Evolutionary conservation across 176 grass and related monocot species (phyloP), one percentile per base, ranked within the genome.

Genomic region (Raddia guianensis): DNA sequence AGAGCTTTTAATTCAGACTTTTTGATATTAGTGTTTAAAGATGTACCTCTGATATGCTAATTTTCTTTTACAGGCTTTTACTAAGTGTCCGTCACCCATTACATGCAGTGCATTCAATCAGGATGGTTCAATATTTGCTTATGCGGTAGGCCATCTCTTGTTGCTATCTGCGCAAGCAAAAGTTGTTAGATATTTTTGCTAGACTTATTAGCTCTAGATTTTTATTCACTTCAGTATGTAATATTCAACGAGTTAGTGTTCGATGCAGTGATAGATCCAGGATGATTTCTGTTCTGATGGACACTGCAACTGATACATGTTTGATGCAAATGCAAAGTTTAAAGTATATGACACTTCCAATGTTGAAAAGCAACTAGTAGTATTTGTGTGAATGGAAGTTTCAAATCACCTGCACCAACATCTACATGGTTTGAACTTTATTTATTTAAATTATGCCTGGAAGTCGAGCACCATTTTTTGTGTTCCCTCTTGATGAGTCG

Each of bases 81-180:
- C 37, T 21, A 97, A 89, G 87, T 94, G 95, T 52, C 87, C 89
- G 54, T 67, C 72, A 83, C 90, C 95, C 77, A 91, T 97, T 63
- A 91, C 95, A 21, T 97, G 91, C 91, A 90, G 91, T 78, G 67
- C 91, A 67, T 97, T 94, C 87, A 97, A 94, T 87, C 87, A 91
- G 63, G 95, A 97, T 71, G 95, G 95, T 47, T 94, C 95, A 76
- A 92, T 97, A 77, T 94, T 74, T 90, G 95, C 95, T 48, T 97
- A 97, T 83, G 90, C 91, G 27, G 95, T 97, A 77, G 55, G 92
- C 80, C 37, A n/a, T 80, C 42, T 76, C 7, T 71, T 84, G 61
- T 72, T 89, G 34, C 21, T 61, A 58, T 81, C 9, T 65, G 43
- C 59, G 76, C 12, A n/a, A 46, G 49, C 77, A 42, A 65, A 75